Evolutionary conservation across 371 early-diverging fungal genomes (phyloP), one percentile per base, ranked within the genome.

Genomic region (Syncephalastrum contaminatum): DNA sequence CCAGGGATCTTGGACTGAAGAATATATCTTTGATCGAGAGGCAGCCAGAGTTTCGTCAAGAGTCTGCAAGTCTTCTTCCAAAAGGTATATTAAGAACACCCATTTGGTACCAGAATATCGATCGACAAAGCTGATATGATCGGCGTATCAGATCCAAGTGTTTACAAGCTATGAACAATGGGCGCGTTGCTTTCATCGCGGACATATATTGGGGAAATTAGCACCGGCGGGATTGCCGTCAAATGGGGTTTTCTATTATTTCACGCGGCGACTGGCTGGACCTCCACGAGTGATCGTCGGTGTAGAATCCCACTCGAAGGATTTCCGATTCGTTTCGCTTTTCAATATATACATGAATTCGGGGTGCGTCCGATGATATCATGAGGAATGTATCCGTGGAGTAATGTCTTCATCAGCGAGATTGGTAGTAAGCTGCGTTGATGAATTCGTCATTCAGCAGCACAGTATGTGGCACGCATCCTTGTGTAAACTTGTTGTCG

Each of bases 161-260:
- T 24, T 16, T 30, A 25, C 41, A 24, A 42, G 41, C 3, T 24
- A 25, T 22, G 16, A 22, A 43, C 42, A 53, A 43, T 53, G 43
- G 27, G 25, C 1, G 15, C 39, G 24, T 50, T 6, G 15, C 50
- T 39, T 51, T 40, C 4, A 48, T 48, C 27, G 21, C 16, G 18
- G n/a, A 27, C 14, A 36, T 36, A n/a, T 47, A 19, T 56, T 56
- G 4, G 39, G n/a, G 14, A 15, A 44, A n/a, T 44, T 20, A 20
- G 44, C 18, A 27, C 24, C 25, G 24, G n/a, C 25, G 16, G 25
- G 25, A 27, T 16, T 16, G 22, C 15, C 24, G 16, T 49, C 24
- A 49, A 27, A 7, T 27, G n/a, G 7, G 22, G 15, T 15, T 56
- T 48, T 48, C 25, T 49, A 20, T 48, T n/a, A n/a, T 25, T 25